These are phyloP conservation scores for Paecilomyces formosus DNA, from an alignment of 2,329 filamentous ascomycete genomes.

Conservation along the genomic window DNA sequence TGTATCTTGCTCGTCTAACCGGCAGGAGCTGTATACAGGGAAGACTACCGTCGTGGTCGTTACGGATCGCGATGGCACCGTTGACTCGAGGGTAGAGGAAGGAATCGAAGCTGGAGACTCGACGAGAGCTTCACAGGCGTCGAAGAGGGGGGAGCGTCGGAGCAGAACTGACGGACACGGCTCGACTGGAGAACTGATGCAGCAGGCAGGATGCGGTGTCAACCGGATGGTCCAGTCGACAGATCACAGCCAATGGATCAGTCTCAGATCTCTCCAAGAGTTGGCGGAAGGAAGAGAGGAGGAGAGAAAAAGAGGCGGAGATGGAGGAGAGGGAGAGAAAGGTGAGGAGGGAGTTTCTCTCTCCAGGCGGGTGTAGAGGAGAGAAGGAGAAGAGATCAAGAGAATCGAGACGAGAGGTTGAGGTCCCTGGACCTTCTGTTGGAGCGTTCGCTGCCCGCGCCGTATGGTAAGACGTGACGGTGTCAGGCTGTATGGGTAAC, in stretches of 20 bases:
- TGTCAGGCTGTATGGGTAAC: slow-evolving; percentile 6
- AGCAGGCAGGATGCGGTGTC: slow-evolving; percentile 20
- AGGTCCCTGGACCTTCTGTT: slow-evolving; percentile 12
- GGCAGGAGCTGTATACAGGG: slow-evolving; percentile 26
- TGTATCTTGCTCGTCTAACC: slow-evolving; percentile 24
- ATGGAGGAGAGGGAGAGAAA: slow-evolving; percentile 20
- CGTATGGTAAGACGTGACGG: slow-evolving; percentile 15
- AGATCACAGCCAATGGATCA: slow-evolving; percentile 22
- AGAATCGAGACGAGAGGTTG: slow-evolving; percentile 16
- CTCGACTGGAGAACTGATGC: slow-evolving; percentile 30
- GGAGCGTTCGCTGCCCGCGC: slow-evolving; percentile 14
- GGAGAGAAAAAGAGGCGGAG: slow-evolving; percentile 13
- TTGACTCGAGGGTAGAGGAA: slow-evolving; percentile 23
- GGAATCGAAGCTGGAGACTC: slow-evolving; percentile 23
- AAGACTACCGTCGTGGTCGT: slow-evolving; percentile 5
- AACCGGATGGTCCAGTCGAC: slow-evolving; percentile 18
- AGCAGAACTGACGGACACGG: slow-evolving; percentile 30
- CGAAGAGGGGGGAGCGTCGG: slow-evolving; percentile 25
- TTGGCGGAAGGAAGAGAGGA: slow-evolving; percentile 18
- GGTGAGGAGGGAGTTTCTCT: slow-evolving; percentile 32
- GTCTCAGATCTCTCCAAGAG: slow-evolving; percentile 33
- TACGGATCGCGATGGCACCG: slow-evolving; percentile 16
- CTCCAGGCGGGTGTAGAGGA: slow-evolving; percentile 35
- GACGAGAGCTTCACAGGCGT: slow-evolving; percentile 30
- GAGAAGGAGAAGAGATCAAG: slow-evolving; percentile 25